Conservation (phyloP, 2,329 filamentous ascomycete genomes). For the Lomentospora prolificans region DNA sequence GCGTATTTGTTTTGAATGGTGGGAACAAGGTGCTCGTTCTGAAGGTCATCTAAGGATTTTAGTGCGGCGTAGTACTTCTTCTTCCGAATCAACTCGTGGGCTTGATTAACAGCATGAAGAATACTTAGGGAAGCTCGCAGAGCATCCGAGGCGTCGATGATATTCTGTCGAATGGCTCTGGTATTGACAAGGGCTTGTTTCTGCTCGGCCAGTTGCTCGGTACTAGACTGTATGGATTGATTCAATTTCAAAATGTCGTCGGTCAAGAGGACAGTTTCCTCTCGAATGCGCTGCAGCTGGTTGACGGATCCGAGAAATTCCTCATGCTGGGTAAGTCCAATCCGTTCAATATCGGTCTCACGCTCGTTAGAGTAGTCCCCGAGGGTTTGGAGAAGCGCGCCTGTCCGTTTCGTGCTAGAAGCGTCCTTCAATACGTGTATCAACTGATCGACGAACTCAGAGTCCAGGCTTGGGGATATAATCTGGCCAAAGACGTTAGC, state of each 20-base stretch:
- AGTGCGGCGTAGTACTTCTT: slow-evolving; percentile 95
- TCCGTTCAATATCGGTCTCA: slow-evolving; percentile 84
- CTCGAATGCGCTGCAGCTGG: slow-evolving; percentile 81
- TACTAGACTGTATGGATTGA: slow-evolving; percentile 89
- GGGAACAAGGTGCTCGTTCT: slow-evolving; percentile 80
- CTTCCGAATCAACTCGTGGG: slow-evolving; percentile 81
- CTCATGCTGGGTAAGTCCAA: slow-evolving; percentile 92
- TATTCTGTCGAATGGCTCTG: slow-evolving; percentile 84
- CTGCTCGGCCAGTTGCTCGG: slow-evolving; percentile 85
- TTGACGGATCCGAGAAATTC: slow-evolving; percentile 93
- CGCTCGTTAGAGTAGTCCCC: slow-evolving; percentile 70
- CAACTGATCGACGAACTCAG: slow-evolving; percentile 90
- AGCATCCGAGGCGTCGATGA: slow-evolving; percentile 82
- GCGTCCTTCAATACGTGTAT: slow-evolving; percentile 93
- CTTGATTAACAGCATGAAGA: slow-evolving; percentile 82
- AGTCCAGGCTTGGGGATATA: slow-evolving; percentile 80
- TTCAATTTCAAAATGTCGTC: slow-evolving; percentile 87
- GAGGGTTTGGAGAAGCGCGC: slow-evolving; percentile 66
- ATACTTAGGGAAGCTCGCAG: slow-evolving; percentile 88
- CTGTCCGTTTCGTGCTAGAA: slow-evolving; percentile 61
- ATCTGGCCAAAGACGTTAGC: slow-evolving; percentile 47
- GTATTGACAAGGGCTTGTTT: slow-evolving; percentile 93
- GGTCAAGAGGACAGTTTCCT: slow-evolving; percentile 81
- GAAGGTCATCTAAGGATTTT: slow-evolving; percentile 86
- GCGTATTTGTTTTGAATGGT: slow-evolving; percentile 73